Conservation (phyloP, 140 eudicot species). For the Artemisia princeps region DNA sequence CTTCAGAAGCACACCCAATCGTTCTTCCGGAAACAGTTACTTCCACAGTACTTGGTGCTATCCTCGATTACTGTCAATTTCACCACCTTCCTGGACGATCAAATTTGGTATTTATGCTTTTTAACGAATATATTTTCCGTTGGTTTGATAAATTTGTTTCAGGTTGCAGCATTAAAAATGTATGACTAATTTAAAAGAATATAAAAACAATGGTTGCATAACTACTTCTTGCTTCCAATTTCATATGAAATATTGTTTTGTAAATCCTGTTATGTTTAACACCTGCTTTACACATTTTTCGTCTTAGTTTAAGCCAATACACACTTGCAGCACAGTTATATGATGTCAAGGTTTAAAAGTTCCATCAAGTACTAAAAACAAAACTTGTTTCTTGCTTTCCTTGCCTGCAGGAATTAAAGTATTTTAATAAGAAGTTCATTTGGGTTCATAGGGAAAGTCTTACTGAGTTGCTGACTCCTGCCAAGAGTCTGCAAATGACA, state of each 20-base stretch:
- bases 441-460: constrained; percentile 51
- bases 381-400: not conserved
- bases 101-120: constrained; percentile 37
- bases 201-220: too few species aligned
- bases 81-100: constrained; percentile 60
- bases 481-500: constrained; percentile 49
- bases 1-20: constrained; percentile 43
- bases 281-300: too few species aligned
- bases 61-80: constrained; percentile 56
- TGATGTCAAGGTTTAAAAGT: constrained; percentile 4
- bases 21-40: constrained; percentile 48
- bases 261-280: too few species aligned
- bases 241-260: too few species aligned
- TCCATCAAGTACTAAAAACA: not conserved
- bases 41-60: constrained; percentile 38
- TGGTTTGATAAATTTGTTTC: constrained; percentile 3
- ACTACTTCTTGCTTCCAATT: too few species aligned
- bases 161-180: not conserved
- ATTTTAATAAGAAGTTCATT: constrained; percentile 57
- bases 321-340: not conserved
- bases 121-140: not conserved
- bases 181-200: too few species aligned
- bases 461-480: constrained; percentile 57
- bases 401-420: constrained; percentile 49
- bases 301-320: too few species aligned